Conservation (phyloP, 2,329 filamentous ascomycete species). For the Pyricularia sp. region DNA sequence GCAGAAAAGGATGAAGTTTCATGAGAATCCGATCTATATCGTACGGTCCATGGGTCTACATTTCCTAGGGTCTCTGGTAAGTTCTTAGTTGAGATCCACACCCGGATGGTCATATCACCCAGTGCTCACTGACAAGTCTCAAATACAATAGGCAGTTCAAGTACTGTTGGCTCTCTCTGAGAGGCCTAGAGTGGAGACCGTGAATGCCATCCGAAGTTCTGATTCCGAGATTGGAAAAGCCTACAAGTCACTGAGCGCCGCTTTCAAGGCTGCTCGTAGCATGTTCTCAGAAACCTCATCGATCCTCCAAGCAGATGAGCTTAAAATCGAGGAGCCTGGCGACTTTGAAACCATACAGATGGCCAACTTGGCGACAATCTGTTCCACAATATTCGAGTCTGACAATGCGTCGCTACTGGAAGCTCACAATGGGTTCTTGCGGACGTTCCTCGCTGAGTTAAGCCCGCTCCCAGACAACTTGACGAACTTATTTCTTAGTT, state of each 20-base stretch:
- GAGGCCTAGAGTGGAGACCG: conserved; percentile 16
- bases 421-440: conserved; percentile 31
- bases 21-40: conserved; percentile 19
- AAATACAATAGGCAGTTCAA: conserved; percentile 18
- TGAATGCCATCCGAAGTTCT: conserved; percentile 15
- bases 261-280: conserved; percentile 19
- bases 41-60: conserved; percentile 22
- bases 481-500: conserved; percentile 29
- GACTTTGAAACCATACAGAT: conserved; percentile 29
- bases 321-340: conserved; percentile 23
- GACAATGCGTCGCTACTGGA: conserved; percentile 25
- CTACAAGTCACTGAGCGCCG: conserved; percentile 19
- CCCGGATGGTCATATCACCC: not conserved
- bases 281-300: conserved; percentile 19
- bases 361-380: conserved; percentile 35
- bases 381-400: conserved; percentile 24
- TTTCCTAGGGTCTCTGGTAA: conserved; percentile 18
- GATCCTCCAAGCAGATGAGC: conserved; percentile 21
- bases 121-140: not conserved
- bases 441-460: conserved; percentile 25
- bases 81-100: conserved; percentile 2
- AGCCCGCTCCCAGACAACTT: conserved; percentile 27
- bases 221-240: conserved; percentile 20
- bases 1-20: conserved; percentile 20
- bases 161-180: conserved; percentile 23